phyloP scores from a whole-genome alignment of 495 filamentous ascomycete genomes.

The Penicillium nucicola region DNA sequence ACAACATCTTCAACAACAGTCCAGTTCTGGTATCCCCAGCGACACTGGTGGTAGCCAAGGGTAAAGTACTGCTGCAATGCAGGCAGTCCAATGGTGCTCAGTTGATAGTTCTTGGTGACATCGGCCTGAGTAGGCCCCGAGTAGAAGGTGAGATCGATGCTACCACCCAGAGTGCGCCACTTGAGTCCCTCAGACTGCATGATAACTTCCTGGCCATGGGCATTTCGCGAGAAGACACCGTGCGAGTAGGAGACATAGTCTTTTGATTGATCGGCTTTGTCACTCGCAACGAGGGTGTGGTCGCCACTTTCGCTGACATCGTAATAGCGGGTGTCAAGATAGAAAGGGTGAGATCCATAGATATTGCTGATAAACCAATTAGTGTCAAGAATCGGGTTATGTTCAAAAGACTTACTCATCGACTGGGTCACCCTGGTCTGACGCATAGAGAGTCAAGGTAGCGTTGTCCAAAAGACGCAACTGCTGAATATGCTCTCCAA shows the following conservation, averaged over 20 bases:
- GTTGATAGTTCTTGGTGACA: conserved; percentile 56
- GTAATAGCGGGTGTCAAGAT: conserved; percentile 64
- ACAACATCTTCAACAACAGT: conserved; percentile 52
- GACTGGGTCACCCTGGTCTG: conserved; percentile 64
- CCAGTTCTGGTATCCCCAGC: conserved; percentile 65
- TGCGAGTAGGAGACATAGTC: conserved; percentile 61
- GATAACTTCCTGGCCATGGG: conserved; percentile 74
- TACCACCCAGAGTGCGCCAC: conserved; percentile 68
- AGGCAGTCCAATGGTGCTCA: conserved; percentile 54
- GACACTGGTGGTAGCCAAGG: conserved; percentile 63
- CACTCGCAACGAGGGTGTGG: conserved; percentile 50
- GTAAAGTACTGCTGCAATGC: conserved; percentile 63
- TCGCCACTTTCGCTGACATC: conserved; percentile 52
- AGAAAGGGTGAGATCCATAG: conserved; percentile 61
- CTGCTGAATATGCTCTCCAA: conserved; percentile 59
- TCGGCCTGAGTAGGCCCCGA: conserved; percentile 54
- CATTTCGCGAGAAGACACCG: conserved; percentile 60
- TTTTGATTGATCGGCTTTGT: conserved; percentile 50
- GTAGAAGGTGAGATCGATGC: conserved; percentile 62
- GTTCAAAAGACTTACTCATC: conserved; percentile 36
- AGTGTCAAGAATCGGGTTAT: not conserved
- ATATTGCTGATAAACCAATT: conserved; percentile 39
- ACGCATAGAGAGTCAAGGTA: conserved; percentile 66
- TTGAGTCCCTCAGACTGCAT: conserved; percentile 63
- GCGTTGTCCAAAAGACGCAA: conserved; percentile 57